Evolutionary conservation across 148 eudicot species (phyloP), one percentile per base, ranked within the genome.

Genomic region (Drosera capensis): DNA sequence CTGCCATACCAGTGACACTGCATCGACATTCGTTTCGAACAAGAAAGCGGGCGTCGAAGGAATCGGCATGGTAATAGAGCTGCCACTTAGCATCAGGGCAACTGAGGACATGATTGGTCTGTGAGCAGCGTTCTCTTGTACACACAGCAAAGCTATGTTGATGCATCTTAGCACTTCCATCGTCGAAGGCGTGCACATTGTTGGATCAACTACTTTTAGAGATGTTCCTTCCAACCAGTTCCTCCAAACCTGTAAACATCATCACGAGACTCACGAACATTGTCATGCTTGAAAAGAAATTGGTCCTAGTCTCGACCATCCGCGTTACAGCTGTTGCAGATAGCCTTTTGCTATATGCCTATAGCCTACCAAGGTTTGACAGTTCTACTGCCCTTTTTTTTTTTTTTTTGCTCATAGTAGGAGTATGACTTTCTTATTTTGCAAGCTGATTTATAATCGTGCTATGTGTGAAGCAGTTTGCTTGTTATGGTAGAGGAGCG

Each of bases 81-180:
- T 9, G 3, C 42, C 30, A 23, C 40, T 48, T 22, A 57, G 62
- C 62, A 57, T 57, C 8, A 22, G 42, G 15, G 29, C 25, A 16
- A 57, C 42, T 1, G 22, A 28, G 12, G 48, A 52, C 62, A 57
- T 57, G 28, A 54, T 21, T 20, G 55, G 62, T 54, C 62, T 40
- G 1, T 40, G 23, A 18, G 2, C 40, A 3, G 43, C 16, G 23
- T 28, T 15, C 43, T 30, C 48, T 48, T 57, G 48, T 16, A 40
- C 55, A 30, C 55, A 57, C 25, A 53, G 15, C 25, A 53, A 26
- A 14, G 47, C 57, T 3, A 53, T 43, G 22, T 65, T 57, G 34
- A 58, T 58, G 64, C 59, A 65, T 53, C 59, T 53, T 2, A 25
- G 3, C 8, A 54, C 45, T 39, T 61, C 48, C 3, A 18, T 40